Evolutionary conservation across 306 rosid species (phyloP).

Genomic region (Quercus mongolica): DNA sequence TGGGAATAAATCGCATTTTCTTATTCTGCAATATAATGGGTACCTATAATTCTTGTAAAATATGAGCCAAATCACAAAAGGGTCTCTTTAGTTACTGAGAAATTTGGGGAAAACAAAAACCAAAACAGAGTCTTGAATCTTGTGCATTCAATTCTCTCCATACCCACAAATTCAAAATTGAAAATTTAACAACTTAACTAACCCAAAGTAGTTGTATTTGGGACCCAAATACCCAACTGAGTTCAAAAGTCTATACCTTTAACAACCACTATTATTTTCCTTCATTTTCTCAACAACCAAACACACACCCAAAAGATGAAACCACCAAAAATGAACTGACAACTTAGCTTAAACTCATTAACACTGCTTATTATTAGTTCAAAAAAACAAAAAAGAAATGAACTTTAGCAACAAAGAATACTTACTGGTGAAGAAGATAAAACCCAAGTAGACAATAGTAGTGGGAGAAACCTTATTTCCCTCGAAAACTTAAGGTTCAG

Average conservation of each 20-base stretch:
- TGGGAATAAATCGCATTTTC: too few species aligned
- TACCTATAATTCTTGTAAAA: neutral
- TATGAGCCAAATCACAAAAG: neutral
- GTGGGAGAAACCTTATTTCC: neutral
- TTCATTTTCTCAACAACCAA: slow-evolving; percentile 18
- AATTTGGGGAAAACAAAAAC: neutral
- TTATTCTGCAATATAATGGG: neutral
- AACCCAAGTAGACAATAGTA: neutral
- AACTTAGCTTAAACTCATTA: neutral
- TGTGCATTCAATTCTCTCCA: neutral
- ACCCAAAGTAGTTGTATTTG: neutral
- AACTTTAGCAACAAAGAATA: neutral
- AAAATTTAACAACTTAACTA: neutral
- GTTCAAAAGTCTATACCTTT: neutral
- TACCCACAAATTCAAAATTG: neutral
- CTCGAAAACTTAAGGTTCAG: slow-evolving; percentile 6
- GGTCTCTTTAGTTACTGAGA: neutral
- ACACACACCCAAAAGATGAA: slow-evolving; percentile 11
- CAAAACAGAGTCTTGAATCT: neutral
- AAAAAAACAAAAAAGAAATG: neutral
- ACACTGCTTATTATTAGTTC: neutral
- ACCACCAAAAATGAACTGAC: neutral
- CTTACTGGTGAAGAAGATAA: slow-evolving; percentile 27
- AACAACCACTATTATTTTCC: neutral
- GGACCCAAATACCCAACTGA: neutral